These are phyloP conservation scores for Eruca vesicaria DNA, from an alignment of 441 rosid genomes.

Conservation along the genomic window DNA sequence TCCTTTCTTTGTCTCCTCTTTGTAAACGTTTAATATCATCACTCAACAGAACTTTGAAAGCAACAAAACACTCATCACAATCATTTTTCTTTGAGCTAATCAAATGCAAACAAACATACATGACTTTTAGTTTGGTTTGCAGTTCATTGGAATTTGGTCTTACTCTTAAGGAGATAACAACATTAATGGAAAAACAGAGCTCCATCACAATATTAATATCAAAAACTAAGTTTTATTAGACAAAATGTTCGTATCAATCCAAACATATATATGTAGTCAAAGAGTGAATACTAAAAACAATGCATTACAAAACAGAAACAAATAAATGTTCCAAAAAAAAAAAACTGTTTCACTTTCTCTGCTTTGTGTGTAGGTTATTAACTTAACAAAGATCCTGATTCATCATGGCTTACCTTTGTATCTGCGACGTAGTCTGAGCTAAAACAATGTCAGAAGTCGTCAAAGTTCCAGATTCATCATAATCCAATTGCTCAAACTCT, in stretches of 20 bases:
- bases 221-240: neutral
- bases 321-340: neutral
- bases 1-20: neutral
- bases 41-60: neutral
- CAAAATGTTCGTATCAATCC: neutral
- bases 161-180: neutral
- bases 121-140: neutral
- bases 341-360: neutral
- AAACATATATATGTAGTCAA: slow-evolving; percentile 1
- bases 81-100: neutral
- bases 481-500: slow-evolving; percentile 55
- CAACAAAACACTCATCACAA: neutral
- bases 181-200: neutral
- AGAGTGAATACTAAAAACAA: neutral
- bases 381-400: neutral
- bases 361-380: neutral
- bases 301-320: neutral
- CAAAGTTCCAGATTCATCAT: slow-evolving; percentile 56
- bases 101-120: neutral
- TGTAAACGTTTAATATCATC: slow-evolving; percentile 17
- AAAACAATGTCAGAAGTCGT: slow-evolving; percentile 45
- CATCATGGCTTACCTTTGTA: slow-evolving; percentile 9
- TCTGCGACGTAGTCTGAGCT: slow-evolving; percentile 34
- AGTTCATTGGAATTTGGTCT: neutral
- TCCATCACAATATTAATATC: neutral